Evolutionary conservation across 2,329 filamentous ascomycete species (phyloP), one percentile per base, ranked within the genome.

Genomic region (Colletotrichum musicola): DNA sequence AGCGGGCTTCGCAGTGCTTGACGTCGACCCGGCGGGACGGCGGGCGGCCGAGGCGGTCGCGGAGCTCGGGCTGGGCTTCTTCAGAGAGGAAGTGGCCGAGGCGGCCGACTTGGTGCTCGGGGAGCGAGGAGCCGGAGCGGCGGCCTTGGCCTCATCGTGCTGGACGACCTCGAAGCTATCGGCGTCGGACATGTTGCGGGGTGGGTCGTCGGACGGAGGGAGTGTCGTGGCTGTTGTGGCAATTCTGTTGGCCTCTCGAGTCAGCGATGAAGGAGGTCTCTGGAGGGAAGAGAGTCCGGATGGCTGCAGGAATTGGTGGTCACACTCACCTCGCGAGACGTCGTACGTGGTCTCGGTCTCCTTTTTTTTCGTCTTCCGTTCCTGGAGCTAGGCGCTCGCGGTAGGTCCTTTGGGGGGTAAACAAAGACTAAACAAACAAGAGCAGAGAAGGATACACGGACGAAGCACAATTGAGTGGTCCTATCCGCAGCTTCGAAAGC

Each of bases 111-210:
- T 74, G 54, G 77, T 75, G 62, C 79, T 77, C 42, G 78, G 76
- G 27, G 79, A 77, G 27, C 75, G 74, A 62, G 22, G 22, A 25
- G 22, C 22, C 62, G 78, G 72, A 62, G 75, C 75, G 46, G 71
- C 69, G 46, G 71, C 69, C 40, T 72, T 71, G 65, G 79, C 70
- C 54, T 83, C 82, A 44, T 84, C 82, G 69, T 77, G 79, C 73
- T 83, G 81, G 63, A 80, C 78, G 66, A 81, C 79, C 70, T 84
- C 83, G 75, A 81, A 79, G 72, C 79, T 81, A 72, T 85, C 83
- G 71, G 79, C 77, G 73, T 86, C 84, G 73, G 84, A 83, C 84
- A 85, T 85, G 71, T 44, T 78, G 72, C 25, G 38, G 35, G 49
- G 13, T 58, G 22, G 22, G 49, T 65, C 62, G 49, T 68, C 18